Percentiles rank a stretch among this genome's conserved stretches.
Conservation (phyloP, 2,329 filamentous ascomycete species). For the Xenosphaeropsis pyriputrescens region DNA sequence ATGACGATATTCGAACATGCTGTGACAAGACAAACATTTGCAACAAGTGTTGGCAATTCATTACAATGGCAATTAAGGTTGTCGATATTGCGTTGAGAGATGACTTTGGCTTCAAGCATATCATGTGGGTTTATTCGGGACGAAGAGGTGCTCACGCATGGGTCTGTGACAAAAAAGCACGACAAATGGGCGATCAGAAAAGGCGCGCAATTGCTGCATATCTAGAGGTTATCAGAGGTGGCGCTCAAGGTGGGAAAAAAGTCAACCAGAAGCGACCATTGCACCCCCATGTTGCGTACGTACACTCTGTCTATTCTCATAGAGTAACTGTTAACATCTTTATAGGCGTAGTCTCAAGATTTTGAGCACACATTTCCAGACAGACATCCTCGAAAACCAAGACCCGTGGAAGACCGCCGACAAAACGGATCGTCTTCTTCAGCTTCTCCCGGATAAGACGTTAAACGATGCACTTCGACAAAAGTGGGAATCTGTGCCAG, state of each 20-base stretch:
- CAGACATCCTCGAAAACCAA: constrained; percentile 68
- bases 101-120: constrained; percentile 93
- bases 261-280: constrained; percentile 74
- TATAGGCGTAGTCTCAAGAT: constrained; percentile 67
- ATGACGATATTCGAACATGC: constrained; percentile 92
- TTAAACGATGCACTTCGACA: constrained; percentile 68
- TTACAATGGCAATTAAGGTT: constrained; percentile 95
- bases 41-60: constrained; percentile 88
- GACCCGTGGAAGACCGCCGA: constrained; percentile 67
- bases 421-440: constrained; percentile 62
- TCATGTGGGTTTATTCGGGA: constrained; percentile 97
- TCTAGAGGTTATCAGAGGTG: constrained; percentile 78
- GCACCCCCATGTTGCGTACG: constrained; percentile 72
- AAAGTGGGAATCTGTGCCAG: constrained; percentile 82
- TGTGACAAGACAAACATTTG: constrained; percentile 92
- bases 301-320: constrained; percentile 3
- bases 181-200: constrained; percentile 73
- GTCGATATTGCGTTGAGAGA: constrained; percentile 76
- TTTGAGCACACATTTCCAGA: constrained; percentile 70
- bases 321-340: constrained; percentile 2
- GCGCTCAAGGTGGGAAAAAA: constrained; percentile 72
- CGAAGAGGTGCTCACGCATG: constrained; percentile 94
- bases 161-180: constrained; percentile 85
- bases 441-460: constrained; percentile 67
- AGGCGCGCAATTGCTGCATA: constrained; percentile 78